Base-by-base conservation (phyloP, 2,329 filamentous ascomycete species). In the Fusarium miscanthi region DNA sequence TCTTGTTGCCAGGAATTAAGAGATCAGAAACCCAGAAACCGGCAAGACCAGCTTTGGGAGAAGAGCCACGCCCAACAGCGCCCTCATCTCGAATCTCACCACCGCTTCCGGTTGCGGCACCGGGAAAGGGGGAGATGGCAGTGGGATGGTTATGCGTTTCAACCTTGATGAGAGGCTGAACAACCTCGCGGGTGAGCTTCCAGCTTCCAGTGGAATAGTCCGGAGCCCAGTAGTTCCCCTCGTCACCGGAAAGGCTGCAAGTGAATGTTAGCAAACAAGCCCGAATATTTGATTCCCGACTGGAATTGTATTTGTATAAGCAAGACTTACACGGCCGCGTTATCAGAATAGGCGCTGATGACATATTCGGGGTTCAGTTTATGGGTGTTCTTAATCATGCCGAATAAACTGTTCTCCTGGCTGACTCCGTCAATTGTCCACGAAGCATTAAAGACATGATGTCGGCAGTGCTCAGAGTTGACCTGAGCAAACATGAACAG, bases 401-500 rank as follows among this genome's bases (percentile, higher is more conserved):
- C 91, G 79, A 99, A 99, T 12, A 99, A 87, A 74, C 92, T 95
- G 80, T 92, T 89, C 49, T 89, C 87, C 87, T 95, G 96, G 72
- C 87, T 85, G 74, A 92, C 87, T 58, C 95, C 95, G 80, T 99
- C 95, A 77, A 99, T 97, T 21, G 92, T 96, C 94, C 96, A 99
- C 66, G 91, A 92, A 33, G 96, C 95, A 82, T 99, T 99, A 88
- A 99, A 99, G 77, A 97, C 93, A 86, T 98, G 97, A 81, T 89
- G 87, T 30, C 87, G 86, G 74, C 87, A 97, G 83, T 98, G 95
- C 86, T 99, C 96, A 6, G 95, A 98, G 85, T 98, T 98, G 81
- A 99, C 95, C 84, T 99, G 96, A 21, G 95, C 95, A 81, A 98
- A 99, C 96, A 98, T 98, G 87, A 98, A 98, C 27, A 98, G 87